These are phyloP conservation scores for Geotrichum citri-aurantii DNA, from an alignment of 1,139 yeast genomes.

Conservation along the genomic window DNA sequence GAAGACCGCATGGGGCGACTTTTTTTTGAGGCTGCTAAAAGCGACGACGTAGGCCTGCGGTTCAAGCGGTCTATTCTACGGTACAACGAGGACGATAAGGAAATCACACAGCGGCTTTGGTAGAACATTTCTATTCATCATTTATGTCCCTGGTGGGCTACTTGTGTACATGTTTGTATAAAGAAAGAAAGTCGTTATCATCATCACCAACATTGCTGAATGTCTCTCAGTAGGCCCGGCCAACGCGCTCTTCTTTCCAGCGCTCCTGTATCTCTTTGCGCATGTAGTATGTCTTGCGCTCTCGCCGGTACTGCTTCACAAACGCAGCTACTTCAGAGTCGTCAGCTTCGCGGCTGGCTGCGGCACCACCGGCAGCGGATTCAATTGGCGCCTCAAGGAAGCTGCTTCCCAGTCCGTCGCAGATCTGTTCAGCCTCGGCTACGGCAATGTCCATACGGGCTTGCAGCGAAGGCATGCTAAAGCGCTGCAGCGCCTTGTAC, in stretches of 20 bases:
- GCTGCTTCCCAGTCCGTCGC: slow-evolving; percentile 35
- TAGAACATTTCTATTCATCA: not conserved
- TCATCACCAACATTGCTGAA: not conserved
- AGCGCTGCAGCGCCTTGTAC: slow-evolving; percentile 39
- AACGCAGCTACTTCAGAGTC: slow-evolving; percentile 34
- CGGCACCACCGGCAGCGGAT: slow-evolving; percentile 20
- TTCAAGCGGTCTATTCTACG: slow-evolving; percentile 2
- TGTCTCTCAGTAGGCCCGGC: slow-evolving; percentile 24
- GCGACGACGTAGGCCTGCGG: slow-evolving; percentile 6
- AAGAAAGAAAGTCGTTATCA: not conserved
- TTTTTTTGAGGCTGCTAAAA: slow-evolving; percentile 4
- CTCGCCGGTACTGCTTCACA: slow-evolving; percentile 42
- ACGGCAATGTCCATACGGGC: slow-evolving; percentile 31
- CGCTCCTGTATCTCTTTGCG: slow-evolving; percentile 55
- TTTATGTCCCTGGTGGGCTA: not conserved
- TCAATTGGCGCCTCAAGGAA: slow-evolving; percentile 27
- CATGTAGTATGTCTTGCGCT: slow-evolving; percentile 48
- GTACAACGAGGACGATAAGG: slow-evolving; percentile 4
- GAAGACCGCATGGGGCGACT: not conserved
- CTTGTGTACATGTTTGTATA: not conserved
- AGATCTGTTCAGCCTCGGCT: slow-evolving; percentile 33
- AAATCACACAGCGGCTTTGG: slow-evolving; percentile 7
- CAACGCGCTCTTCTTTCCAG: slow-evolving; percentile 62
- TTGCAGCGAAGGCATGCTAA: slow-evolving; percentile 34
- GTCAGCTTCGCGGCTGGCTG: slow-evolving; percentile 20